phyloP scores from a whole-genome alignment of 2,329 filamentous ascomycete genomes.

The Periconia sp. region DNA sequence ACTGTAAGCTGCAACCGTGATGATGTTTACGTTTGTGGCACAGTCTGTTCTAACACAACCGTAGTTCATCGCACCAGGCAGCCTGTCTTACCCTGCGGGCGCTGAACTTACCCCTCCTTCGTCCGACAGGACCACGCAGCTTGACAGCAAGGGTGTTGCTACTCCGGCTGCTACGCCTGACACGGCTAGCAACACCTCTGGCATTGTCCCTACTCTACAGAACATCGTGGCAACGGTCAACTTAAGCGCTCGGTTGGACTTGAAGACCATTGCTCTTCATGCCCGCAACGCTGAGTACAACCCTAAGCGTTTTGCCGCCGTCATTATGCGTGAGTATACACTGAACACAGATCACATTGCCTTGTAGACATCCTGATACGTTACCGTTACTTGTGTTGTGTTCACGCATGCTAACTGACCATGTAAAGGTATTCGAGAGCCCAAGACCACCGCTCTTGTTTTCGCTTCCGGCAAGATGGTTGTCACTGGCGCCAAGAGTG shows the following conservation, averaged over 20 bases:
- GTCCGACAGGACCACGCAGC: conserved; percentile 63
- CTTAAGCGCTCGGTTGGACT: conserved; percentile 95
- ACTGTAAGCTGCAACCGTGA: conserved; percentile 51
- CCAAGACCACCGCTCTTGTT: conserved; percentile 96
- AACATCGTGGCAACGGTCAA: conserved; percentile 99
- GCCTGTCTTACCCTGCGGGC: conserved; percentile 78
- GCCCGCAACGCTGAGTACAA: conserved; percentile 99
- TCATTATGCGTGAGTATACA: conserved; percentile 76
- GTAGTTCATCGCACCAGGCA: conserved; percentile 79
- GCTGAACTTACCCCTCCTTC: conserved; percentile 81
- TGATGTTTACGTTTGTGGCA: conserved; percentile 10
- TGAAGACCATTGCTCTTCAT: conserved; percentile 98
- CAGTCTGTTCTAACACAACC: conserved; percentile 22
- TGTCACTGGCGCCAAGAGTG: conserved; percentile 94
- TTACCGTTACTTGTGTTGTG: not conserved
- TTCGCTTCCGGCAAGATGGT: conserved; percentile 99
- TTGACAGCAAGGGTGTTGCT: conserved; percentile 67
- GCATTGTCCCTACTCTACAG: conserved; percentile 61
- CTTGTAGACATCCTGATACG: too few relatives aligned
- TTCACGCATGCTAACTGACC: not conserved
- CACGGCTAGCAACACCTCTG: conserved; percentile 65
- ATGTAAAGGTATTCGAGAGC: conserved; percentile 74
- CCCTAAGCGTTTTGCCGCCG: conserved; percentile 97
- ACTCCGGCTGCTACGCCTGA: conserved; percentile 94
- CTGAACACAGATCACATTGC: too few relatives aligned